Percentiles rank a stretch among this genome's conserved stretches.
Conservation (phyloP, 1,139 yeast genomes). For the Taphrina communis region DNA sequence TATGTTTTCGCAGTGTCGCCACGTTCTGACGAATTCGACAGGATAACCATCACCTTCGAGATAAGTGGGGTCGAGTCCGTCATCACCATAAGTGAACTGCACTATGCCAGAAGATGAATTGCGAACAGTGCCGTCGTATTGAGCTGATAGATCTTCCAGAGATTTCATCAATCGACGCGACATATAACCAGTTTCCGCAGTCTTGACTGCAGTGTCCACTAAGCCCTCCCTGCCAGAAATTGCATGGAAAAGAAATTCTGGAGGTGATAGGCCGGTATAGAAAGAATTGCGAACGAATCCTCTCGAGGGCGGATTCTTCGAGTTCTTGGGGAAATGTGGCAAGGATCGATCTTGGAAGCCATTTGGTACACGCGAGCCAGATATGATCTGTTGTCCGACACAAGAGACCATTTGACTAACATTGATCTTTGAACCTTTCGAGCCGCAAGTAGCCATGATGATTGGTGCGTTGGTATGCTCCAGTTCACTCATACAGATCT, state of each 20-base stretch:
- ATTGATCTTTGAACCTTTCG: constrained; percentile 95
- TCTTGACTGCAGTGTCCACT: constrained; percentile 98
- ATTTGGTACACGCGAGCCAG: constrained; percentile 99
- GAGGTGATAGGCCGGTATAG: constrained; percentile 90
- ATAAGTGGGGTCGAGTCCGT: constrained; percentile 96
- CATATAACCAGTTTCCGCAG: constrained; percentile 99
- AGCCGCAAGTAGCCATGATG: constrained; percentile 99
- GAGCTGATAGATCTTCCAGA: constrained; percentile 90
- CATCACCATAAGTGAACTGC: constrained; percentile 98
- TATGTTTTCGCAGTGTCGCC: constrained; percentile 74
- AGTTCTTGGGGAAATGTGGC: constrained; percentile 94
- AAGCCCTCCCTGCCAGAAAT: constrained; percentile 99
- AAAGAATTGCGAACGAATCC: constrained; percentile 97
- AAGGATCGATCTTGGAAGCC: constrained; percentile 98
- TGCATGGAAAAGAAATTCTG: constrained; percentile 97
- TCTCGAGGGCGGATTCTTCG: constrained; percentile 96
- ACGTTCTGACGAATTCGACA: constrained; percentile 88
- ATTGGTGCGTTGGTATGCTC: constrained; percentile 93
- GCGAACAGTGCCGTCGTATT: constrained; percentile 92
- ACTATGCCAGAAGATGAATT: constrained; percentile 96
- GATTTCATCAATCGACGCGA: constrained; percentile 98
- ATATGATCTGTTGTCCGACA: constrained; percentile 98
- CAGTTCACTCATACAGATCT: constrained; percentile 89
- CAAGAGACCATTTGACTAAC: constrained; percentile 99
- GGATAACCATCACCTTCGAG: constrained; percentile 99